These are phyloP conservation scores for Pseudopithomyces maydicus DNA, from an alignment of 2,329 filamentous ascomycete genomes.

Conservation along the genomic window DNA sequence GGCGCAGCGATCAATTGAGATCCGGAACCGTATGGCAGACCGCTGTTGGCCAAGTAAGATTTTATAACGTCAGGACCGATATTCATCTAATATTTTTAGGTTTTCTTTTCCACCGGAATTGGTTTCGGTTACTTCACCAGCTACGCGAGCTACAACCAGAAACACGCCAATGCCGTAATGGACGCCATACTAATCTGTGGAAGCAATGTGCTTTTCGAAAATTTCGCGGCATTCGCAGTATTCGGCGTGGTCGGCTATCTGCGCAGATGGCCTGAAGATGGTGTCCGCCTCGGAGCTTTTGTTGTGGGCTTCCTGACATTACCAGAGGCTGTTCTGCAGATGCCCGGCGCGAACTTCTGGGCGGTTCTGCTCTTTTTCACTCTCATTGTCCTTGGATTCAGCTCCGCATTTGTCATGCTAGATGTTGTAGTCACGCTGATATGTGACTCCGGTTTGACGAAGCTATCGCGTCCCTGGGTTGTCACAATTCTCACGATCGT, in stretches of 20 bases:
- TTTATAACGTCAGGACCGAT: background rate
- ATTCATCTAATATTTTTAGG: slow-evolving; percentile 22
- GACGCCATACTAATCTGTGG: slow-evolving; percentile 61
- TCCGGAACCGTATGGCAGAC: slow-evolving; percentile 62
- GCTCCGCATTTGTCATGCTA: slow-evolving; percentile 64
- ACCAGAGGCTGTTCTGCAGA: slow-evolving; percentile 60
- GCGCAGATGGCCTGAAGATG: slow-evolving; percentile 47
- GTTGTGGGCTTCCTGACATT: slow-evolving; percentile 64
- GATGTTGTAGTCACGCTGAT: slow-evolving; percentile 61
- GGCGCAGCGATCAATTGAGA: slow-evolving; percentile 57
- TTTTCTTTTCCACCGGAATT: slow-evolving; percentile 65
- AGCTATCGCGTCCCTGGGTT: slow-evolving; percentile 53
- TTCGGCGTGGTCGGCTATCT: slow-evolving; percentile 63
- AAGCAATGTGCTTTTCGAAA: slow-evolving; percentile 63
- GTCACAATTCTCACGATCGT: slow-evolving; percentile 56
- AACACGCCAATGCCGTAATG: slow-evolving; percentile 63
- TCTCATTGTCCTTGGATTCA: slow-evolving; percentile 62
- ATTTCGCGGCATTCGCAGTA: slow-evolving; percentile 55
- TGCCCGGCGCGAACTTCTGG: slow-evolving; percentile 64
- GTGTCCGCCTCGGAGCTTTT: slow-evolving; percentile 59
- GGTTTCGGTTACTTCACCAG: slow-evolving; percentile 63
- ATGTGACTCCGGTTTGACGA: slow-evolving; percentile 57
- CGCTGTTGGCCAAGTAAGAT: slow-evolving; percentile 56
- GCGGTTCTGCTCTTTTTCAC: slow-evolving; percentile 64
- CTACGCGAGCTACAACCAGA: slow-evolving; percentile 63